A percentile compares a stretch with the other conserved stretches of the same genome.
These are phyloP conservation scores for Babesia ovis DNA, from an alignment of 169 alveolate species.

Conservation along the genomic window DNA sequence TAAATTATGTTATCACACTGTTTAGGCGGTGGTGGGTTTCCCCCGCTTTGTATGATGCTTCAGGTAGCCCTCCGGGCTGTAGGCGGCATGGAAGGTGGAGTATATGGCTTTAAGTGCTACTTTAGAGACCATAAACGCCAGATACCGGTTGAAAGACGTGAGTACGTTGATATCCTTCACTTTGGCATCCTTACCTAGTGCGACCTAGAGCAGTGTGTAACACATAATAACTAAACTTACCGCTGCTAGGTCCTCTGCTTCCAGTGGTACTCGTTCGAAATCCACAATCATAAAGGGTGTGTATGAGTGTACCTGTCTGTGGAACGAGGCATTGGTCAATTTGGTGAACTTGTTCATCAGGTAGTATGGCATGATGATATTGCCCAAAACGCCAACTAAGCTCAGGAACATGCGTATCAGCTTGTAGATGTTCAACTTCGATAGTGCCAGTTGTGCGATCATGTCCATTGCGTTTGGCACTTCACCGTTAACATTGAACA, in stretches of 20 bases:
- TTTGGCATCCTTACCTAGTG: background rate
- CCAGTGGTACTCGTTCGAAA: conserved; percentile 6
- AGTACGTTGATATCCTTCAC: conserved; percentile 9
- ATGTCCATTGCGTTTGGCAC: conserved; percentile 10
- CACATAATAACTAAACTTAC: background rate
- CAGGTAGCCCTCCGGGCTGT: conserved; percentile 42
- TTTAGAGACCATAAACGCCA: conserved; percentile 50
- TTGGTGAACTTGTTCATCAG: conserved; percentile 46
- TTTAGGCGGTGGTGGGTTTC: conserved; percentile 9
- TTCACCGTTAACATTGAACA: conserved; percentile 13
- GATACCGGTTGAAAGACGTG: conserved; percentile 56
- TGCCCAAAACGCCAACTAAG: background rate
- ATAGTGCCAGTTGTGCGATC: background rate
- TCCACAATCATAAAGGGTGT: conserved; percentile 50
- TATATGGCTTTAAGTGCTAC: conserved; percentile 49
- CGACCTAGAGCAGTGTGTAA: conserved; percentile 2
- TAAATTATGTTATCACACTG: background rate
- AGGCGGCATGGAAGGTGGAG: conserved; percentile 39
- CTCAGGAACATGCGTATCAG: conserved; percentile 10
- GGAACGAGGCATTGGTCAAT: conserved; percentile 38
- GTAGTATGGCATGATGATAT: conserved; percentile 53
- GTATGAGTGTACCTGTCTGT: conserved; percentile 48
- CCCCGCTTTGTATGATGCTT: conserved; percentile 17
- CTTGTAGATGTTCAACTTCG: conserved; percentile 16
- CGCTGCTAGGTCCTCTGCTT: conserved; percentile 17